These are phyloP conservation scores for Kwoniella botswanensis DNA, from an alignment of 768 basidiomycete genomes.

Conservation along the genomic window DNA sequence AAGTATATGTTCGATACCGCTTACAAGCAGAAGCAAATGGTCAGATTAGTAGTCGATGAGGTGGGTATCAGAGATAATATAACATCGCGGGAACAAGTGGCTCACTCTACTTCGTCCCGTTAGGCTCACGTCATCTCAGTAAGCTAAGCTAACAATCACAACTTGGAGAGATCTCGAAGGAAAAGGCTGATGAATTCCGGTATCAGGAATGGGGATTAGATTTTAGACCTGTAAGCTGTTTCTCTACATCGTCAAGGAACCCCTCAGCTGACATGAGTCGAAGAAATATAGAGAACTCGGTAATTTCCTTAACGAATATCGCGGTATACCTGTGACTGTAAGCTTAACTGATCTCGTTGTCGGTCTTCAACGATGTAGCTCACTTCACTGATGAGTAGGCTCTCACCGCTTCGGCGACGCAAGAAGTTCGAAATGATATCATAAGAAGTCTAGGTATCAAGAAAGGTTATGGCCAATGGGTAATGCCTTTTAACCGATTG, in stretches of 20 bases:
- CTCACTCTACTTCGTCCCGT: neutral
- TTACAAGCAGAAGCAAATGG: constrained; percentile 53
- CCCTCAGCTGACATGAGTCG: neutral
- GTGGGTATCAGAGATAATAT: constrained; percentile 24
- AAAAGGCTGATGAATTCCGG: neutral
- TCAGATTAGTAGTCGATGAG: constrained; percentile 58
- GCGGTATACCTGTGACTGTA: constrained; percentile 56
- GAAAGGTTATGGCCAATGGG: constrained; percentile 53
- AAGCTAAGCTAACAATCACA: constrained; percentile 29
- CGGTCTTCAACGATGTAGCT: neutral
- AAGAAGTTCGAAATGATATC: constrained; percentile 56
- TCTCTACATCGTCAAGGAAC: neutral
- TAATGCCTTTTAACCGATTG: constrained; percentile 57
- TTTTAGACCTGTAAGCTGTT: constrained; percentile 44
- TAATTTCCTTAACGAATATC: constrained; percentile 52
- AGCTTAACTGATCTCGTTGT: constrained; percentile 1
- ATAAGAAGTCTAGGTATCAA: constrained; percentile 45
- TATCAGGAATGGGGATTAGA: constrained; percentile 55
- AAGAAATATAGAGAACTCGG: constrained; percentile 55
- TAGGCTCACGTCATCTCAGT: constrained; percentile 59
- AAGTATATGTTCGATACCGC: constrained; percentile 35
- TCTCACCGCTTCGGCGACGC: constrained; percentile 58
- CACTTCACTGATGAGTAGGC: constrained; percentile 37
- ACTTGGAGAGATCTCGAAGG: neutral
- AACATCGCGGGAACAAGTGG: neutral